Evolutionary conservation across 345 rosid genomes (phyloP), one percentile per base, ranked within the genome.

Genomic region (Hibiscus syriacus): DNA sequence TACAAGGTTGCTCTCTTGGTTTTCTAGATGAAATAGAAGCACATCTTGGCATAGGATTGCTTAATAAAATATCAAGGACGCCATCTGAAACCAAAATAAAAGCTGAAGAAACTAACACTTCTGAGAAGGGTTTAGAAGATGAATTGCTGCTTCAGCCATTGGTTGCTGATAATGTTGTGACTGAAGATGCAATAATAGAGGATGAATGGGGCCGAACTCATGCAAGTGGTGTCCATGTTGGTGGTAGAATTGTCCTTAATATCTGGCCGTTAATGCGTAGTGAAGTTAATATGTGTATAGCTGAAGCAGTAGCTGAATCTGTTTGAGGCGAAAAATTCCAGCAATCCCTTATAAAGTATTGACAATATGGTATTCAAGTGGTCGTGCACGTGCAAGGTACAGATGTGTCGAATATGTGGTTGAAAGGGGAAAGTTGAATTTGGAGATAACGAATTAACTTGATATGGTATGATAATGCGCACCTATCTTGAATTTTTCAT

Each of bases 121-220:
- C 80, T 73, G 76, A 76, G 17, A 72, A 75, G 46, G 85, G 58
- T 72, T 59, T 64, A 32, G 17, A 52, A 36, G 83, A 79, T 78
- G 66, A 81, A 70, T 41, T 67, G 50, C 64, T 50, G 32, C 75
- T 70, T 73, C 81, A 85, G 69, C 73, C 86, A 36, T 70, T 80
- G 70, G 59, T 66, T 71, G 71, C 73, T 52, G 90, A 77, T 63
- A 74, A 83, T 78, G 74, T 49, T 77, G 68, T 73, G 25, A 65
- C 61, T 20, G 86, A 78, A 54, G 89, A 81, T 81, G 82, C 85
- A 70, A 69, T 90, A 54, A 81, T 88, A 72, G 92, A 88, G 76
- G 96, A 92, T 70, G 98, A 92, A 73, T 90, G 96, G 98, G 98
- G 98, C 26, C 84, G 98, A 69, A 92, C 98, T 70, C 98, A 92